phyloP scores from a whole-genome alignment of 345 rosid genomes.

The Rubroshorea leprosula region DNA sequence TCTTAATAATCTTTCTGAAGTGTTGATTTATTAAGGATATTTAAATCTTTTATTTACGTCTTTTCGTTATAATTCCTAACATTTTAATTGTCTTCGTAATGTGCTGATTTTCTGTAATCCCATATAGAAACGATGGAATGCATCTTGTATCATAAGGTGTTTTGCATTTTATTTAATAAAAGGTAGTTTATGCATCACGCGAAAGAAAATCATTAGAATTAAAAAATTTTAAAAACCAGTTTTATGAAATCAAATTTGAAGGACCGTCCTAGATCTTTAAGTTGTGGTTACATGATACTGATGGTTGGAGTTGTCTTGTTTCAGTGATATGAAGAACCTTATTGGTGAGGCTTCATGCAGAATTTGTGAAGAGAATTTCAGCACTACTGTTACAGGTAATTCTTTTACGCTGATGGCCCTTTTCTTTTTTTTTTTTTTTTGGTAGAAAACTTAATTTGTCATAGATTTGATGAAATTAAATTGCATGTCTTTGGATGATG shows the following conservation, averaged over 20 bases:
- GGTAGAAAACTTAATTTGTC: neutral
- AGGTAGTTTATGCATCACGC: no score
- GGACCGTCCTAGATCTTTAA: neutral
- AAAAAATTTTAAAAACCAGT: no score
- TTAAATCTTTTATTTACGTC: no score
- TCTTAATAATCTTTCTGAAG: no score
- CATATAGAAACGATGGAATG: no score
- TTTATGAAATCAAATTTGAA: neutral
- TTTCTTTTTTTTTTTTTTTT: neutral
- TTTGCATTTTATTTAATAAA: no score
- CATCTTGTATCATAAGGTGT: no score
- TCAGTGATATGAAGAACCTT: conserved; percentile 89
- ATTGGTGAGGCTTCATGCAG: conserved; percentile 73
- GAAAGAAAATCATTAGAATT: no score
- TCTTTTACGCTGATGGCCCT: neutral
- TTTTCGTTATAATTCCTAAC: no score
- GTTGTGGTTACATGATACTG: neutral
- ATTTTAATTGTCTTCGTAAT: no score
- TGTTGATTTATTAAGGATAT: no score
- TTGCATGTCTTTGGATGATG: neutral
- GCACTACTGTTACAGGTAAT: conserved; percentile 79
- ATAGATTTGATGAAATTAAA: neutral
- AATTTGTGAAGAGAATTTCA: conserved; percentile 85
- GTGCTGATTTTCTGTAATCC: no score
- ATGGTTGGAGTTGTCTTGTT: conserved; percentile 1